Evolutionary conservation across 2,329 filamentous ascomycete genomes (phyloP).

Genomic region (Aspergillus fischeri): DNA sequence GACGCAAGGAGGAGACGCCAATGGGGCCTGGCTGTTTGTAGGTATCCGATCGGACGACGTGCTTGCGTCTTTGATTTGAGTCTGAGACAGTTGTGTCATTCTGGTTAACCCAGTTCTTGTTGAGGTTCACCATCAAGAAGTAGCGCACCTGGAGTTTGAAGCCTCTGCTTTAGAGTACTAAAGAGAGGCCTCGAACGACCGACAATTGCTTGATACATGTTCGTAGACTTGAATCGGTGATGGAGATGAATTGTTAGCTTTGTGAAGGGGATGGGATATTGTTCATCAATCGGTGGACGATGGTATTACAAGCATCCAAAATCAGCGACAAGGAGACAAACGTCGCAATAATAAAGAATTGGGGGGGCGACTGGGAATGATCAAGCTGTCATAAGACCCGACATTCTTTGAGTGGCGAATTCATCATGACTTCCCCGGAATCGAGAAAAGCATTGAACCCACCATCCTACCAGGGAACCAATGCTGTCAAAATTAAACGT

Average conservation of each 20-base stretch:
- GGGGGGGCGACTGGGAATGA: not conserved
- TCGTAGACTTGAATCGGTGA: no score
- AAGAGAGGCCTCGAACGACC: not conserved
- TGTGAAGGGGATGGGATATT: not conserved
- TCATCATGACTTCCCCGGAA: not conserved
- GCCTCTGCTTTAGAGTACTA: not conserved
- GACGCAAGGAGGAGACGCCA: conserved; percentile 2
- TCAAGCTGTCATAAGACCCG: not conserved
- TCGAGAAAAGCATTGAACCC: not conserved
- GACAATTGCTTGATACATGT: not conserved
- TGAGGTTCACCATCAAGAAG: not conserved
- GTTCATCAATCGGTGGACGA: not conserved
- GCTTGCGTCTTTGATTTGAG: not conserved
- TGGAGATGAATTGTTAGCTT: not conserved
- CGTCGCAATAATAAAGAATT: not conserved
- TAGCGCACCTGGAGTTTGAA: not conserved
- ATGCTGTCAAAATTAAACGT: not conserved
- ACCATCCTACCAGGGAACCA: not conserved
- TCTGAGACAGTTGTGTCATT: not conserved
- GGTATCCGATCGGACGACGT: not conserved
- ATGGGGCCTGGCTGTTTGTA: conserved; percentile 1
- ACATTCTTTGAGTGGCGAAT: not conserved
- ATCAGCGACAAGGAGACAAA: not conserved
- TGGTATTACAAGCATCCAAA: not conserved
- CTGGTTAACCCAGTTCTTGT: not conserved